phyloP scores from a whole-genome alignment of 2,329 filamentous ascomycete genomes.

The Xylariaceae sp. region DNA sequence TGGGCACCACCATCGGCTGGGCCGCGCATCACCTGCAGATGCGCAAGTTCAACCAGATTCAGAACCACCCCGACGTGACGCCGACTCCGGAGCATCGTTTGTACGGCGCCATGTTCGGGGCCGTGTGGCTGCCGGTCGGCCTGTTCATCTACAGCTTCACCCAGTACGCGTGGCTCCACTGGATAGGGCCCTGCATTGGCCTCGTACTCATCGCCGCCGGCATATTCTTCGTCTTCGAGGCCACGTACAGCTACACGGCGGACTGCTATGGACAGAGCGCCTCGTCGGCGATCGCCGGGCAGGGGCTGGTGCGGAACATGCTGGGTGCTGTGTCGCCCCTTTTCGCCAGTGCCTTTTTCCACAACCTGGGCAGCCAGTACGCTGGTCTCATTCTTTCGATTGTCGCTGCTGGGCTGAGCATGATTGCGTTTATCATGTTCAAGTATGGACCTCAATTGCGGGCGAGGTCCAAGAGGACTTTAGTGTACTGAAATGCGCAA shows the following conservation, averaged over 20 bases:
- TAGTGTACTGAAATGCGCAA: conserved; percentile 5
- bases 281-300: conserved; percentile 38
- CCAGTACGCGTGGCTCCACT: conserved; percentile 43
- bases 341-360: conserved; percentile 48
- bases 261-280: conserved; percentile 45
- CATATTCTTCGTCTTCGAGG: conserved; percentile 43
- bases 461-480: conserved; percentile 9
- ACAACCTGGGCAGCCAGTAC: conserved; percentile 48
- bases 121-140: conserved; percentile 41
- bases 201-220: conserved; percentile 47
- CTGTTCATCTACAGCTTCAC: conserved; percentile 52
- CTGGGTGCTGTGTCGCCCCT: conserved; percentile 48
- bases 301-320: conserved; percentile 49
- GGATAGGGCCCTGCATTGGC: conserved; percentile 45
- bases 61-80: conserved; percentile 31
- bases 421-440: conserved; percentile 39
- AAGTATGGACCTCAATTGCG: conserved; percentile 35
- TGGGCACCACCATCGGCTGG: conserved; percentile 46
- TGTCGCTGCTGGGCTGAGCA: conserved; percentile 33
- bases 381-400: conserved; percentile 45
- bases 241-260: conserved; percentile 43
- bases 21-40: conserved; percentile 46
- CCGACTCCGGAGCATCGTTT: conserved; percentile 42
- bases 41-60: conserved; percentile 38
- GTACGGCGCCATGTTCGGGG: conserved; percentile 44